phyloP scores from a whole-genome alignment of 2,329 filamentous ascomycete species.

The Ceratocystis huliohia region DNA sequence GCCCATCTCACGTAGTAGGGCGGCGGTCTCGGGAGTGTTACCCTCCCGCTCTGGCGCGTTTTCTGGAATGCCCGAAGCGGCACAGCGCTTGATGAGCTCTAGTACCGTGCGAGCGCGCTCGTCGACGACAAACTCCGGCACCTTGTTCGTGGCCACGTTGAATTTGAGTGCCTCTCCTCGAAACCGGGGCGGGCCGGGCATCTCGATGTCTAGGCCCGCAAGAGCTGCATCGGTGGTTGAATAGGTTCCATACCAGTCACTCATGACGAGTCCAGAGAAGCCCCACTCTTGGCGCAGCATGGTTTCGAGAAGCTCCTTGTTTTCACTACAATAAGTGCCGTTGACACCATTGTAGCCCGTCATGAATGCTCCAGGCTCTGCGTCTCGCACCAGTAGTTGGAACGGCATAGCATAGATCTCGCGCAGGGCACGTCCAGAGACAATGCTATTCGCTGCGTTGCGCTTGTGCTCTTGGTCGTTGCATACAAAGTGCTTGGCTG shows the following conservation, averaged over 20 bases:
- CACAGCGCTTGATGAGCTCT: conserved; percentile 46
- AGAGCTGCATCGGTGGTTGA: conserved; percentile 38
- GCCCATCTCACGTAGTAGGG: conserved; percentile 51
- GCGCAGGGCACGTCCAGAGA: conserved; percentile 43
- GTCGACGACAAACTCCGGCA: conserved; percentile 42
- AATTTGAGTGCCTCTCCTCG: conserved; percentile 41
- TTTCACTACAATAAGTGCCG: conserved; percentile 43
- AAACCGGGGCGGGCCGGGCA: conserved; percentile 44
- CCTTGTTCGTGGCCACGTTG: conserved; percentile 43
- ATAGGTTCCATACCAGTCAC: conserved; percentile 48
- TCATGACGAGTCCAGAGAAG: conserved; percentile 46
- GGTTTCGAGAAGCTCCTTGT: conserved; percentile 36
- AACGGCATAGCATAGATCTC: conserved; percentile 49
- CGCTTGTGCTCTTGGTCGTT: conserved; percentile 49
- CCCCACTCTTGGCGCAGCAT: conserved; percentile 46
- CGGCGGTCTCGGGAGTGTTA: conserved; percentile 49
- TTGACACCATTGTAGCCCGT: conserved; percentile 49
- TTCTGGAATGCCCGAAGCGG: conserved; percentile 41
- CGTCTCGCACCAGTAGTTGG: conserved; percentile 42
- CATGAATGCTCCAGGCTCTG: conserved; percentile 43
- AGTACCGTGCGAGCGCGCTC: conserved; percentile 46
- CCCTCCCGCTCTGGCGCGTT: conserved; percentile 40
- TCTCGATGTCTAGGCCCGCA: conserved; percentile 46
- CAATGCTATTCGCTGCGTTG: conserved; percentile 41
- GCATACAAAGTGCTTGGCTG: conserved; percentile 49